These are phyloP conservation scores for Hymenoscyphus repandus DNA, from an alignment of 2,329 filamentous ascomycete species.

Conservation along the genomic window DNA sequence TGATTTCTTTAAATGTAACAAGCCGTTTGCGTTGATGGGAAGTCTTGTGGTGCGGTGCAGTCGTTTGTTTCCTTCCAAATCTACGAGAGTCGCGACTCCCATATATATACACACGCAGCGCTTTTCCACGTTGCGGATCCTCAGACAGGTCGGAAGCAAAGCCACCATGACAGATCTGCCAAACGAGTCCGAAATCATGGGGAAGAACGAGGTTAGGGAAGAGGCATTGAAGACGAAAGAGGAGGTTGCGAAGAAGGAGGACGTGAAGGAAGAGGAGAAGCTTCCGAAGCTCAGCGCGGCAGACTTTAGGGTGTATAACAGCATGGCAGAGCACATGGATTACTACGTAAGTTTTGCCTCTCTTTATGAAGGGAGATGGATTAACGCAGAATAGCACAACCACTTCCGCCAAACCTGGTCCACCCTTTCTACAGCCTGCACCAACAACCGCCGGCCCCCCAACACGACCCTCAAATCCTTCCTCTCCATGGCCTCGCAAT, in stretches of 20 bases:
- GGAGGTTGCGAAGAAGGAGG: neutral
- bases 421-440: slow-evolving; percentile 61
- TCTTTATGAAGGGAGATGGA: neutral
- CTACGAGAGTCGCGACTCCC: neutral
- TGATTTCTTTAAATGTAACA: too few species aligned
- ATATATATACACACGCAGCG: neutral
- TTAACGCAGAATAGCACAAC: slow-evolving; percentile 51
- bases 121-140: neutral
- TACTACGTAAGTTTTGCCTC: slow-evolving; percentile 43
- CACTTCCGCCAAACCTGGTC: slow-evolving; percentile 74
- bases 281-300: slow-evolving; percentile 49
- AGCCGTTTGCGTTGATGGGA: neutral
- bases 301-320: slow-evolving; percentile 57
- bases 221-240: slow-evolving; percentile 2
- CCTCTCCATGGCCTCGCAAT: slow-evolving; percentile 61
- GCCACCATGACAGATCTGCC: slow-evolving; percentile 1
- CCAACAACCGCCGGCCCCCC: slow-evolving; percentile 50
- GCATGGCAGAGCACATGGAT: slow-evolving; percentile 59
- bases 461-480: slow-evolving; percentile 65
- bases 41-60: neutral
- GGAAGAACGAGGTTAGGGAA: slow-evolving; percentile 5
- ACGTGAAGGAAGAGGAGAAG: slow-evolving; percentile 18
- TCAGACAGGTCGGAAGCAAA: neutral
- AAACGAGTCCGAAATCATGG: neutral
- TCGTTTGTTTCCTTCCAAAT: too few species aligned